These are phyloP conservation scores for Leishmania amazonensis DNA, from an alignment of 208 protist genomes.

Conservation along the genomic window DNA sequence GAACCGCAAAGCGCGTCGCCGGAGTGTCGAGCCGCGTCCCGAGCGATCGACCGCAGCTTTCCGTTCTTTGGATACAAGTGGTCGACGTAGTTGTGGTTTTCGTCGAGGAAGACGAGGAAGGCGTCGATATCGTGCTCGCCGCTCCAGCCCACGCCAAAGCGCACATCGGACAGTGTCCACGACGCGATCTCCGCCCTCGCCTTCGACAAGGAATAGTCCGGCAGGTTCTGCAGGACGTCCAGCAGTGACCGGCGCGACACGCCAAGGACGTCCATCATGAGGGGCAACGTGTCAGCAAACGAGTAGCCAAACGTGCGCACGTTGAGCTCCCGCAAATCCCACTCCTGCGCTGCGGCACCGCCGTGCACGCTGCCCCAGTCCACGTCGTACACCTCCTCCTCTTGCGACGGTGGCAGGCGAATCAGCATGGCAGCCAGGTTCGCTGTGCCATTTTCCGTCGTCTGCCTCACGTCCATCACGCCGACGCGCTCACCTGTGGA, in stretches of 20 bases:
- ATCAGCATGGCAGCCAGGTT: slow-evolving; percentile 72
- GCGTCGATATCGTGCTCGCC: slow-evolving; percentile 83
- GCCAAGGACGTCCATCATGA: slow-evolving; percentile 73
- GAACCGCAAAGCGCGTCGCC: slow-evolving; percentile 67
- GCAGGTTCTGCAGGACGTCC: slow-evolving; percentile 53
- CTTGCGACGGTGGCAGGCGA: slow-evolving; percentile 34
- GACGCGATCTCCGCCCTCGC: slow-evolving; percentile 20
- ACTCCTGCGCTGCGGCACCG: slow-evolving; percentile 21
- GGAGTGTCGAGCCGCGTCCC: slow-evolving; percentile 59
- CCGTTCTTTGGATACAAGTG: slow-evolving; percentile 66
- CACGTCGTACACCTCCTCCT: neutral
- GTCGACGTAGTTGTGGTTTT: slow-evolving; percentile 72
- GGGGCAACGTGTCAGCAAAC: slow-evolving; percentile 77
- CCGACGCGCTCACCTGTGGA: slow-evolving; percentile 63
- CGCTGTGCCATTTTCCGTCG: slow-evolving; percentile 65
- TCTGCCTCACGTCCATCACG: slow-evolving; percentile 52
- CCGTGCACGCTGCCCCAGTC: neutral
- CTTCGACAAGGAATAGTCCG: slow-evolving; percentile 75
- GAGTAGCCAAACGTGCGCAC: slow-evolving; percentile 78
- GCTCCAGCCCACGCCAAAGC: slow-evolving; percentile 79
- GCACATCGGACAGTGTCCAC: slow-evolving; percentile 66
- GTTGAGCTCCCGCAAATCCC: slow-evolving; percentile 84
- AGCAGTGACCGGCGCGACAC: slow-evolving; percentile 43
- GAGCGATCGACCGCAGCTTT: slow-evolving; percentile 44
- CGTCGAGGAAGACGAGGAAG: slow-evolving; percentile 78